Conservation (phyloP, 345 rosid species). For the Litchi chinensis region DNA sequence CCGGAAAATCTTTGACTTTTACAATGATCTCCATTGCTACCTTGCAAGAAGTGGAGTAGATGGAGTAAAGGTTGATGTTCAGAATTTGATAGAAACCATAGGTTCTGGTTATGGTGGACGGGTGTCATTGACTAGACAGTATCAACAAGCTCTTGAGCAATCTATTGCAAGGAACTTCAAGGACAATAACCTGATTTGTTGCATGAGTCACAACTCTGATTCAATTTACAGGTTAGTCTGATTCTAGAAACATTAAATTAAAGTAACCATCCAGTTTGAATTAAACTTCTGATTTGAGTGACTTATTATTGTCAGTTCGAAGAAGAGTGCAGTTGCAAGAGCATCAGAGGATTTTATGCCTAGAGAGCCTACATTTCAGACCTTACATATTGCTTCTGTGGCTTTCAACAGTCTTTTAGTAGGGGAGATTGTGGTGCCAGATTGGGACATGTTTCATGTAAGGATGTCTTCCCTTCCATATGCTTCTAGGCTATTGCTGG, state of each 20-base stretch:
- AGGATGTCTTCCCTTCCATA: constrained; percentile 20
- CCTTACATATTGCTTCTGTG: constrained; percentile 57
- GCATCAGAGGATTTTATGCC: constrained; percentile 76
- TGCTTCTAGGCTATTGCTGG: background rate
- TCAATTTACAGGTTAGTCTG: constrained; percentile 50
- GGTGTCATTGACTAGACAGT: constrained; percentile 50
- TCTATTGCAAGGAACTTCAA: constrained; percentile 51
- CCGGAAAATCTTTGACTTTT: constrained; percentile 37
- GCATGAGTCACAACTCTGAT: constrained; percentile 65
- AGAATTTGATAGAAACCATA: constrained; percentile 50
- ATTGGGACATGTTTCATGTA: constrained; percentile 74
- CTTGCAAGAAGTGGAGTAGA: constrained; percentile 42
- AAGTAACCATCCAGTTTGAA: background rate
- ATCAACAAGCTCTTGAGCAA: constrained; percentile 57
- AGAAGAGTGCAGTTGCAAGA: constrained; percentile 50
- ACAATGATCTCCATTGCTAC: constrained; percentile 52
- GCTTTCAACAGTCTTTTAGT: constrained; percentile 63
- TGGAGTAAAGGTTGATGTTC: constrained; percentile 61
- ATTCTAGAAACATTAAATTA: background rate
- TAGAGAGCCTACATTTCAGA: constrained; percentile 52
- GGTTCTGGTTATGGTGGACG: constrained; percentile 60
- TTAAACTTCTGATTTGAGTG: constrained; percentile 16
- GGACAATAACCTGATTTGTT: constrained; percentile 51
- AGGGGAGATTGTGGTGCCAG: constrained; percentile 63
- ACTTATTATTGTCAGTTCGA: constrained; percentile 40